phyloP scores from a whole-genome alignment of 108 stramenopile genomes.

The Stephanodiscus minutulus region DNA sequence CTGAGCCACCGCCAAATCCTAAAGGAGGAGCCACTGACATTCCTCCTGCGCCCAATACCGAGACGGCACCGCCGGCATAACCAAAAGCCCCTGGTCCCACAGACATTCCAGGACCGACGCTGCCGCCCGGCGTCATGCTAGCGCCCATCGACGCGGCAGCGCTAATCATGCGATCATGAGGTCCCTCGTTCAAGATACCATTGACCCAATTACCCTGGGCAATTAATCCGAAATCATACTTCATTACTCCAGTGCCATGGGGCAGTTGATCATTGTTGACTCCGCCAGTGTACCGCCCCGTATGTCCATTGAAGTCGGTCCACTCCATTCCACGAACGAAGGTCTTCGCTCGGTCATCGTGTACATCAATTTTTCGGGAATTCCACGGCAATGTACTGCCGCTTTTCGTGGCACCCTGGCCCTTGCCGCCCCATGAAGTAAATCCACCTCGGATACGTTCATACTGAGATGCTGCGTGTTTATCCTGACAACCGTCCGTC shows the following conservation, averaged over 20 bases:
- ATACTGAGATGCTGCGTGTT: background rate
- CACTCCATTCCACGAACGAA: slow-evolving; percentile 22
- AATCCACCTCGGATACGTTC: slow-evolving; percentile 11
- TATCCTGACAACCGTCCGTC: slow-evolving; percentile 9
- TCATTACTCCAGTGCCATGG: slow-evolving; percentile 58
- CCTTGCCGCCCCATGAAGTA: slow-evolving; percentile 11
- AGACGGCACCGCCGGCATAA: background rate
- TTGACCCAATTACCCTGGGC: slow-evolving; percentile 61
- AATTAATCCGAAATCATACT: slow-evolving; percentile 51
- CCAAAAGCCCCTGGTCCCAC: background rate
- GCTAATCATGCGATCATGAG: slow-evolving; percentile 15
- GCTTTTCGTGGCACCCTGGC: background rate
- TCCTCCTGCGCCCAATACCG: background rate
- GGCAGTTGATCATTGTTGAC: slow-evolving; percentile 29
- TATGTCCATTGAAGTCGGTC: slow-evolving; percentile 3
- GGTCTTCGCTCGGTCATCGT: background rate
- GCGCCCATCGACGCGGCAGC: slow-evolving; percentile 8
- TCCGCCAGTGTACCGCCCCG: slow-evolving; percentile 13
- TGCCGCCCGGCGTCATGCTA: background rate
- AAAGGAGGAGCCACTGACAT: background rate
- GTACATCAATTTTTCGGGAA: slow-evolving; percentile 3
- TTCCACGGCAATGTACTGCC: slow-evolving; percentile 9
- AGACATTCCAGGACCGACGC: slow-evolving; percentile 1
- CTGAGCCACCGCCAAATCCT: background rate
- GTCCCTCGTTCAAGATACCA: slow-evolving; percentile 30